These are phyloP conservation scores for Achaetomium macrosporum DNA, from an alignment of 2,329 filamentous ascomycete species.

Conservation along the genomic window DNA sequence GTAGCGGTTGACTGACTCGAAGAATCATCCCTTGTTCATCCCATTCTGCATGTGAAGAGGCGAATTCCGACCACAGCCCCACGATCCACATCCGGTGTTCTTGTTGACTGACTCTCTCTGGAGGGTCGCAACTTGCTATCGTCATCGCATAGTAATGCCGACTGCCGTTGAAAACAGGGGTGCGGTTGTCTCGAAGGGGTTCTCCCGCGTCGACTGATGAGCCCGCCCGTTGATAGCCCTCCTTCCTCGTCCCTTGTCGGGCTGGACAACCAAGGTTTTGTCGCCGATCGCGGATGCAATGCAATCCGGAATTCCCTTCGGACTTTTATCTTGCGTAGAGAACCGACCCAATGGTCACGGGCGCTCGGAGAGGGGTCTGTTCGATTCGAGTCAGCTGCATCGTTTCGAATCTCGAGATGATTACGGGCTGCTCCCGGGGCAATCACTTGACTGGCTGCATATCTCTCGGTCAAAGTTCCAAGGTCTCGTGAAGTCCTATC, in stretches of 20 bases:
- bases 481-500: conserved; percentile 3
- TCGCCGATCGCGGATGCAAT: conserved; percentile 6
- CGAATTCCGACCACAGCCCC: background rate
- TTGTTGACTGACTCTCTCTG: background rate
- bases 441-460: conserved; percentile 17
- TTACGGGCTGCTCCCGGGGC: background rate
- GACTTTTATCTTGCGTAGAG: background rate
- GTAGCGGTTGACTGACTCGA: conserved; percentile 1
- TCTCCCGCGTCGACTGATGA: background rate
- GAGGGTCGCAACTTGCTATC: too few species aligned
- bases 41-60: background rate
- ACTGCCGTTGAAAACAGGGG: background rate
- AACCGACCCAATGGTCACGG: background rate
- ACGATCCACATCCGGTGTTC: background rate
- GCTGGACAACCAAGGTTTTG: background rate
- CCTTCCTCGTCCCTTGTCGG: background rate
- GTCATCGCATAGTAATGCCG: too few species aligned
- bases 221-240: background rate
- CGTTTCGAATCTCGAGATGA: conserved; percentile 2
- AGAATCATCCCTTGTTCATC: conserved; percentile 4
- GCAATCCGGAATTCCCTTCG: background rate
- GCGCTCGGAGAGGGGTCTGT: background rate
- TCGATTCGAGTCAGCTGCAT: conserved; percentile 10
- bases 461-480: background rate
- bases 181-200: background rate